Conservation (phyloP, 176 grass and related monocot species). For the Aegilops speltoides region DNA sequence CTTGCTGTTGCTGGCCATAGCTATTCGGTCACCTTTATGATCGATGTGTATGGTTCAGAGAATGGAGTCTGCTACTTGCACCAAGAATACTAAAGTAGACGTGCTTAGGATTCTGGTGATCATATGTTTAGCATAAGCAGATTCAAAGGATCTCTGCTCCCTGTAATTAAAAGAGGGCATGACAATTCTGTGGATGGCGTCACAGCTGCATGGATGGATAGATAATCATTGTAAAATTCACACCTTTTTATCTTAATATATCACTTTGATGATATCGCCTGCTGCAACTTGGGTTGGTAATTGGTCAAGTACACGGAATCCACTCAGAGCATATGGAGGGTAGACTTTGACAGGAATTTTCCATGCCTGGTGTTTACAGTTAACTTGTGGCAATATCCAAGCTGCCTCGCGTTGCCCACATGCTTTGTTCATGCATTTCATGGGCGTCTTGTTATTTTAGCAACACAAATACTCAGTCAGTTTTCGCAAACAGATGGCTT, state of each 20-base stretch:
- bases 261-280: neutral
- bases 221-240: neutral
- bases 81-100: neutral
- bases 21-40: neutral
- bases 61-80: neutral
- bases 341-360: conserved; percentile 13
- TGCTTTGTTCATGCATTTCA: neutral
- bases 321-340: neutral
- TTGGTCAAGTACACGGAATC: neutral
- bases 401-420: neutral
- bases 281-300: neutral
- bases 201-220: neutral
- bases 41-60: neutral
- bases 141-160: neutral
- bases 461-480: neutral
- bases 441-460: neutral
- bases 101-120: neutral
- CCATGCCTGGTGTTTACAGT: neutral
- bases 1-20: neutral
- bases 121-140: neutral
- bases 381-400: neutral
- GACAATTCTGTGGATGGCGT: conserved; percentile 19
- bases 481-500: neutral
- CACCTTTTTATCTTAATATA: neutral
- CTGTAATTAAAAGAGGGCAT: neutral